phyloP scores from a whole-genome alignment of 2,329 filamentous ascomycete species.

The Hirsutella minnesotensis region DNA sequence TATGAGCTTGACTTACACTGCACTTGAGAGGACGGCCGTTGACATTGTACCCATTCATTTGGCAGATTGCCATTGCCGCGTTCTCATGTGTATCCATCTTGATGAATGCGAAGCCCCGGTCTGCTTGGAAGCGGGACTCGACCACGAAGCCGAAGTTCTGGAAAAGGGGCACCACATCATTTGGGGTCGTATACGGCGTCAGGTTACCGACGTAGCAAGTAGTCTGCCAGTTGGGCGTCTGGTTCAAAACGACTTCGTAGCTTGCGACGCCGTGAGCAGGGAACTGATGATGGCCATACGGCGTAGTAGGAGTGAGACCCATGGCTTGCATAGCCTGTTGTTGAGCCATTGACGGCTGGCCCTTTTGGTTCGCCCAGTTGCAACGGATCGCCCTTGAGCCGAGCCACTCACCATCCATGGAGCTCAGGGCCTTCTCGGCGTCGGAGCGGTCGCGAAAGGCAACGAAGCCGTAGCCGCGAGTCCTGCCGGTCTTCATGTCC shows the following conservation, averaged over 20 bases:
- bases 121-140: slow-evolving; percentile 94
- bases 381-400: slow-evolving; percentile 95
- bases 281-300: slow-evolving; percentile 95
- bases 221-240: slow-evolving; percentile 96
- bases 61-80: slow-evolving; percentile 95
- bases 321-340: slow-evolving; percentile 95
- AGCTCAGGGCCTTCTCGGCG: slow-evolving; percentile 89
- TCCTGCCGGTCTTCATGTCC: slow-evolving; percentile 99
- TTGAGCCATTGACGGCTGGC: slow-evolving; percentile 96
- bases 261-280: slow-evolving; percentile 93
- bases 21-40: slow-evolving; percentile 96
- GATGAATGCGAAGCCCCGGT: slow-evolving; percentile 95
- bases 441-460: slow-evolving; percentile 90
- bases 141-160: slow-evolving; percentile 97
- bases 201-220: slow-evolving; percentile 97
- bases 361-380: slow-evolving; percentile 99
- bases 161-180: slow-evolving; percentile 93
- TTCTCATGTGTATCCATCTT: slow-evolving; percentile 99
- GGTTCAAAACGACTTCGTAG: slow-evolving; percentile 91
- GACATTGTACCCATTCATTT: slow-evolving; percentile 94
- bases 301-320: slow-evolving; percentile 95
- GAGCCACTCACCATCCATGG: slow-evolving; percentile 99
- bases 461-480: slow-evolving; percentile 94
- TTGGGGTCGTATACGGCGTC: slow-evolving; percentile 93
- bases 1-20: slow-evolving; percentile 61